A percentile compares a stretch with the other conserved stretches of the same genome.
These are phyloP conservation scores for Lactifluus volemus DNA, from an alignment of 768 basidiomycete species.

Conservation along the genomic window DNA sequence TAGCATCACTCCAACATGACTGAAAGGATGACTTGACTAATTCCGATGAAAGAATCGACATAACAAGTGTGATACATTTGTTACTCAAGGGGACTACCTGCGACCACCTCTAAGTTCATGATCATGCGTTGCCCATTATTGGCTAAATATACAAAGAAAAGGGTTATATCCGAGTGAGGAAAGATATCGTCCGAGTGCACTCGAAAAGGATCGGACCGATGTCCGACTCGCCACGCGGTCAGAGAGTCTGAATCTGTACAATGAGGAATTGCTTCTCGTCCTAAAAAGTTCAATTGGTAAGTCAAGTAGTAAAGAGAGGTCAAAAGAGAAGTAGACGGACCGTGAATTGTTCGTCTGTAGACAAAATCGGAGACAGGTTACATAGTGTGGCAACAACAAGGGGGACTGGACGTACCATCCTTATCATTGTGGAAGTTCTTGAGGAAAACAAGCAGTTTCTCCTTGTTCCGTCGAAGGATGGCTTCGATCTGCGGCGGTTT, in stretches of 20 bases:
- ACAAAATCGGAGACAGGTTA: not conserved
- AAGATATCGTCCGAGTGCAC: not conserved
- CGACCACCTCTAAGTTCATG: not conserved
- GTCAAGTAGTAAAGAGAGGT: not conserved
- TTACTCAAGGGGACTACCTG: slow-evolving; percentile 1
- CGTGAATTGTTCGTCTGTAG: slow-evolving; percentile 87
- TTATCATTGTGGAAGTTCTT: slow-evolving; percentile 97
- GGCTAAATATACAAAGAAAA: slow-evolving; percentile 8
- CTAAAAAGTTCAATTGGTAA: slow-evolving; percentile 24
- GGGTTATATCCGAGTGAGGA: not conserved
- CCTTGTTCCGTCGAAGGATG: slow-evolving; percentile 89
- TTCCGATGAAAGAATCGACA: not conserved
- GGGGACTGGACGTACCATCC: slow-evolving; percentile 52
- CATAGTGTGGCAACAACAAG: not conserved
- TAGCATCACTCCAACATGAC: not conserved
- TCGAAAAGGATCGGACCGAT: not conserved
- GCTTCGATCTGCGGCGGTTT: slow-evolving; percentile 92
- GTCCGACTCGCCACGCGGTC: not conserved
- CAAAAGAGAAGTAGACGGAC: slow-evolving; percentile 31
- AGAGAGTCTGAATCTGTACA: slow-evolving; percentile 79
- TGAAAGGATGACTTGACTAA: not conserved
- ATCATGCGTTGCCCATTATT: slow-evolving; percentile 7
- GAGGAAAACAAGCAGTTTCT: slow-evolving; percentile 83
- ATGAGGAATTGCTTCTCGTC: slow-evolving; percentile 97
- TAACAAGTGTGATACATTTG: slow-evolving; percentile 15